Base-by-base conservation (phyloP, 2,329 filamentous ascomycete species). In the Penicillium sp. region DNA sequence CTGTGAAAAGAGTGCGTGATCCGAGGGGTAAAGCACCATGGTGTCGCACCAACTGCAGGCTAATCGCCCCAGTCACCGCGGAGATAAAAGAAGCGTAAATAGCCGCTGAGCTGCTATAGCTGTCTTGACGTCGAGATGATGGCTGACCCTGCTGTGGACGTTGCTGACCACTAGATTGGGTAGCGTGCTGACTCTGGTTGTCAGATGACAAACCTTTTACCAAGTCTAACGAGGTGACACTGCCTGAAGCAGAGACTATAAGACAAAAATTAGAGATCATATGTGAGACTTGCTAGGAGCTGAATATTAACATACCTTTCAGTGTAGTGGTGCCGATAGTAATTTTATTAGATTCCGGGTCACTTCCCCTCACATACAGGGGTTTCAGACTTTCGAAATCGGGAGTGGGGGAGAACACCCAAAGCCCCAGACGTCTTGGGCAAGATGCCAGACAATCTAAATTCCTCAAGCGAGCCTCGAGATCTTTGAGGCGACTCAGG, bases 21-120 rank as follows among this genome's bases (percentile, higher is more conserved):
- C 75, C 75, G 9, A 77, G 67, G 1, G 75, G 75, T 32, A 76
- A 67, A 32, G 71, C 74, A 44, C 65, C 67, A 51, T 71, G 65
- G 24, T 60, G 64, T 46, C 70, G 69, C 45, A 71, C 66, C 27
- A 76, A 60, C 53, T 74, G 70, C 8, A 76, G 62, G 36, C 68
- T 68, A 22, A 77, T 59, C 50, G 69, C 63, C 8, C 69, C 73
- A 11, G 71, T 70, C 22, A 76, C 64, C 5, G 75, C 72, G 32
- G 72, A 75, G 38, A 75, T 68, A 47, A 77, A 75, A 14, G 73
- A 69, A 14, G 69, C 67, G 55, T 76, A 75, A 24, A 77, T 71
- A 5, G 71, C 68, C 34, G 66, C 68, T 22, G 66, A 68, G 49
- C 64, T 69, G 38, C 64, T 64, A 32, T 71, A 67, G 10, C 65